Conservation (phyloP, 345 rosid genomes). For the Zanthoxylum bungeanum region DNA sequence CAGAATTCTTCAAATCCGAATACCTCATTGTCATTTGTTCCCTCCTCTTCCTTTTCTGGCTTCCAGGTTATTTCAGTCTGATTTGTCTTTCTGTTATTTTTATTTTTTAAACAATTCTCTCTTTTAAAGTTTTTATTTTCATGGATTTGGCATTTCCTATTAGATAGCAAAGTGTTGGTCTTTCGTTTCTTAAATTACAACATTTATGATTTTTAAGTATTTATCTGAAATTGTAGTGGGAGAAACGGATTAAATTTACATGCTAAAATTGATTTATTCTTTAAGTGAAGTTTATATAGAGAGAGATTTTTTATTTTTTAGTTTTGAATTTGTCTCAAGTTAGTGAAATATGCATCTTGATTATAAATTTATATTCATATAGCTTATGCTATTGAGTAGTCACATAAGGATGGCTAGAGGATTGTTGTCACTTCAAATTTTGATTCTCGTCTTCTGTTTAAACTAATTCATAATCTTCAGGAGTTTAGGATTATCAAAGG, state of each 20-base stretch:
- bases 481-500: neutral
- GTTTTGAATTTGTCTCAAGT: neutral
- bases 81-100: neutral
- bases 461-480: neutral
- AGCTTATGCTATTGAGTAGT: too few relatives aligned
- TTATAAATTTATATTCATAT: neutral
- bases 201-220: neutral
- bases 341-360: neutral
- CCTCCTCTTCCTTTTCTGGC: constrained; percentile 25
- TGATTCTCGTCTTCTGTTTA: neutral
- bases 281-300: neutral
- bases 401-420: neutral
- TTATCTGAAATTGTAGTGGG: too few relatives aligned
- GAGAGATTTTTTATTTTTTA: too few relatives aligned
- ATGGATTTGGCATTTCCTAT: neutral
- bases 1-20: constrained; percentile 11
- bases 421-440: neutral
- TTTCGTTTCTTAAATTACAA: too few relatives aligned
- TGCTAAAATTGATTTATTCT: neutral
- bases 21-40: constrained; percentile 22
- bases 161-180: too few relatives aligned
- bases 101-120: neutral
- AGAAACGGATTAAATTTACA: neutral
- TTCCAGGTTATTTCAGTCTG: constrained; percentile 35
- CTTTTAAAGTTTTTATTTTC: neutral